Percentiles rank a stretch among this genome's conserved stretches.
These are phyloP conservation scores for Pneumocystis wakefieldiae DNA, from an alignment of 1,139 yeast species.

Conservation along the genomic window DNA sequence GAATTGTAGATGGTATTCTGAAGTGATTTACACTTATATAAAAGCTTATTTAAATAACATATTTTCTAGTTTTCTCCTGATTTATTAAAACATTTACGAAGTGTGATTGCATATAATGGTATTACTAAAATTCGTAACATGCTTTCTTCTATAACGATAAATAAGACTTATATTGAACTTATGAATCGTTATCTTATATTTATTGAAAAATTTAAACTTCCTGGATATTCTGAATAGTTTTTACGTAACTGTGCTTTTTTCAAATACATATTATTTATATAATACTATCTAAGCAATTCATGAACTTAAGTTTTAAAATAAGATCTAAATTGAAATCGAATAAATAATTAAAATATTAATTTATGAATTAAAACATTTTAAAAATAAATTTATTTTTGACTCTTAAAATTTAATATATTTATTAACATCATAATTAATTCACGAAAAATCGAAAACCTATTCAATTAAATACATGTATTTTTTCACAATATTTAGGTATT, in stretches of 20 bases:
- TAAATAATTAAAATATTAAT: neutral
- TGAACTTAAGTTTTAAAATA: neutral
- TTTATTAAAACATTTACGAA: slow-evolving; percentile 11
- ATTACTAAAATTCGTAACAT: slow-evolving; percentile 10
- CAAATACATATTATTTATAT: neutral
- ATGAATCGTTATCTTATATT: neutral
- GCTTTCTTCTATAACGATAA: slow-evolving; percentile 3
- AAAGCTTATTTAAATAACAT: neutral
- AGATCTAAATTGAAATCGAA: neutral
- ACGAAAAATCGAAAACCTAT: neutral
- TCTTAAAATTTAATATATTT: too few species aligned
- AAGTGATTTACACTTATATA: slow-evolving; percentile 20
- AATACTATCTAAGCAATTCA: neutral
- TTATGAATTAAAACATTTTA: neutral
- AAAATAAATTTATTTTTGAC: neutral
- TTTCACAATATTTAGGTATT: neutral
- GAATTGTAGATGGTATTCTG: slow-evolving; percentile 96
- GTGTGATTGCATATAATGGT: slow-evolving; percentile 14
- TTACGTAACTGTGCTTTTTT: neutral
- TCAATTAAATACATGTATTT: neutral
- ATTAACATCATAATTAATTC: too few species aligned
- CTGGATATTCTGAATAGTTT: neutral
- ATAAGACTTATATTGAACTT: neutral
- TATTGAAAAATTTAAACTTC: neutral
- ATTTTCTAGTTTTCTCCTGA: slow-evolving; percentile 13